Conservation (phyloP, 768 basidiomycete genomes). For the Tulasnella sp. region DNA sequence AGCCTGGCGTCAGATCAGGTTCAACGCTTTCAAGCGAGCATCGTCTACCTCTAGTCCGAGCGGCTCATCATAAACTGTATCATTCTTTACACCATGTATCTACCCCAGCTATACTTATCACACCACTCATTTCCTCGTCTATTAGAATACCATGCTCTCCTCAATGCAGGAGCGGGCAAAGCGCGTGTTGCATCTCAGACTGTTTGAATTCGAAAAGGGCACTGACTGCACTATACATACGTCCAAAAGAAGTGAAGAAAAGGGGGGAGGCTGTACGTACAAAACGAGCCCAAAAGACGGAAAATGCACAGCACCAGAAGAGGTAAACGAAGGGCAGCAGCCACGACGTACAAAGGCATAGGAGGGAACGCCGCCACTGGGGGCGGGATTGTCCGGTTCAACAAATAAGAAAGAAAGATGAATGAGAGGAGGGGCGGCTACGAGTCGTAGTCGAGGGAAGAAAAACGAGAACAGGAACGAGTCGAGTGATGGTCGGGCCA, state of each 20-base stretch:
- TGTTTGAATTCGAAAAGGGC: constrained; percentile 5
- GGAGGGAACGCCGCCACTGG: constrained; percentile 7
- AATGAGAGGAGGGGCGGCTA: constrained; percentile 15
- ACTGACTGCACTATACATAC: constrained; percentile 16
- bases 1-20: constrained; percentile 38
- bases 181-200: background rate
- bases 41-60: background rate
- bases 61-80: background rate
- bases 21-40: background rate
- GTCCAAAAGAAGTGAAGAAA: background rate
- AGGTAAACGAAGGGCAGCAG: background rate
- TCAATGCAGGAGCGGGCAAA: background rate
- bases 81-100: background rate
- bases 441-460: background rate
- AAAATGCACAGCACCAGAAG: constrained; percentile 31
- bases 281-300: background rate
- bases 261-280: constrained; percentile 17
- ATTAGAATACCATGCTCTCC: background rate
- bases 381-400: constrained; percentile 2
- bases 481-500: background rate
- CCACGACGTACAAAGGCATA: constrained; percentile 2
- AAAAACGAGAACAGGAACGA: background rate
- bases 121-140: constrained; percentile 6
- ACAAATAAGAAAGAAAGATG: background rate
- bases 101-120: background rate